phyloP scores from a whole-genome alignment of 306 rosid species.

The Sphenostylis stenocarpa region DNA sequence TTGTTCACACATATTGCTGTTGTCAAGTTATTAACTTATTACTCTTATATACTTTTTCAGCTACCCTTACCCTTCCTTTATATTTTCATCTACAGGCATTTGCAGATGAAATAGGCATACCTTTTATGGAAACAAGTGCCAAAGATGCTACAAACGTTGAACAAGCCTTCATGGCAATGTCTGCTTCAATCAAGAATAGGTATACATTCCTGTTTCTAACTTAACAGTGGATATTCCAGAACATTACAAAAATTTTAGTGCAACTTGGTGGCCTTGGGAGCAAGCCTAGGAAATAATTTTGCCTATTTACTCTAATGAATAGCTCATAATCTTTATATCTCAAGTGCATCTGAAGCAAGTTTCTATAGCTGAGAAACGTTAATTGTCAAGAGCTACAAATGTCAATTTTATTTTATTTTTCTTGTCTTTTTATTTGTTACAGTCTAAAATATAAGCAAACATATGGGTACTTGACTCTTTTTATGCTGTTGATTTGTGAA shows the following conservation, averaged over 20 bases:
- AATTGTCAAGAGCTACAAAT: not conserved
- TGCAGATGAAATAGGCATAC: conserved; percentile 54
- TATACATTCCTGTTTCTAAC: conserved; percentile 7
- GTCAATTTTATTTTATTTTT: not conserved
- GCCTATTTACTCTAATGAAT: not conserved
- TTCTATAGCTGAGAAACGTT: not conserved
- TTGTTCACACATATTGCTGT: not conserved
- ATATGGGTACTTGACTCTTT: not conserved
- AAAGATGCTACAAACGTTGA: conserved; percentile 55
- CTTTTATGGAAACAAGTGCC: conserved; percentile 59
- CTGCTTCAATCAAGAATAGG: conserved; percentile 50
- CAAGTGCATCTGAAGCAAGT: not conserved
- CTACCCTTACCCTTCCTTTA: not conserved
- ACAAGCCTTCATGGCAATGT: conserved; percentile 57
- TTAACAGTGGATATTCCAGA: not conserved
- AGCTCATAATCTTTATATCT: not conserved
- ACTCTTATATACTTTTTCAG: not conserved
- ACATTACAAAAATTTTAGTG: not conserved
- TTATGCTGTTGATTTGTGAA: not conserved
- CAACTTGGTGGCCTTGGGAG: not conserved
- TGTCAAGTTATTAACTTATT: not conserved
- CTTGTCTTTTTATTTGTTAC: not conserved
- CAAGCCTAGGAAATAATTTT: not conserved
- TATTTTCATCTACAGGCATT: conserved; percentile 37
- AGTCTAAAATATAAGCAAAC: conserved; percentile 3